Base-by-base conservation (phyloP, 2,329 filamentous ascomycete species). In the Diplodia seriata region DNA sequence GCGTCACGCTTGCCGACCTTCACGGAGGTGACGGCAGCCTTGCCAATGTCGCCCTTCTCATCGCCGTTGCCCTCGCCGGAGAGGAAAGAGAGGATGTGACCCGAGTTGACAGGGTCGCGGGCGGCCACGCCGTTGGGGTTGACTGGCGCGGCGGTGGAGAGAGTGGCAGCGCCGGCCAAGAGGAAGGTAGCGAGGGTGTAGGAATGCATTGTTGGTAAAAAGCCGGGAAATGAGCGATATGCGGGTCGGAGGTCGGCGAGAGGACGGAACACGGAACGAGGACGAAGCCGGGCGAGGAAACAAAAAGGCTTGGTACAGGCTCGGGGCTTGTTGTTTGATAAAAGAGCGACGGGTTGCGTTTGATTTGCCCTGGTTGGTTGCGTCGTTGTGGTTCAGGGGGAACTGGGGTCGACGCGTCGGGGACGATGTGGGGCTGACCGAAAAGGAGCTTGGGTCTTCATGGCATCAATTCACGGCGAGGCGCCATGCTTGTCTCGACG, bases 61-160 rank as follows among this genome's bases (percentile, higher is more conserved):
- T 38, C 33, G 56, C 40, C 56, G 56, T 49, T 38, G 56, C 38
- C 38, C 38, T 49, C 55, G 23, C 38, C 14, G 7, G 15, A 15
- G 12, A 62, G 57, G 57, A 62, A 62, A 9, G 20, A 12, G 26
- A 62, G 57, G 40, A 14, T 31, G 40, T 26, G 20, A 15, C 18
- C n/a, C 9, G 15, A 26, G 57, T 62, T 62, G 40, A 49, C 40
- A 23, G 57, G 57, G 40, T 14, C 43, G 40, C 57, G 57, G 26
- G 43, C 57, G 29, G 47, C 59, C 43, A 50, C 43, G 43, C 18
- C 29, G 43, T 50, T 33, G 59, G 15, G 9, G 59, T 50, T 29
- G 47, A 63, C 31, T 11, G 59, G 59, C n/a, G 59, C 59, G 20
- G 59, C 59, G 43, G 29, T n/a, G 59, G 59, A 23, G 47, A 63